Evolutionary conservation across 139 green algal genomes (phyloP).

Genomic region (Picochlorum sp.): DNA sequence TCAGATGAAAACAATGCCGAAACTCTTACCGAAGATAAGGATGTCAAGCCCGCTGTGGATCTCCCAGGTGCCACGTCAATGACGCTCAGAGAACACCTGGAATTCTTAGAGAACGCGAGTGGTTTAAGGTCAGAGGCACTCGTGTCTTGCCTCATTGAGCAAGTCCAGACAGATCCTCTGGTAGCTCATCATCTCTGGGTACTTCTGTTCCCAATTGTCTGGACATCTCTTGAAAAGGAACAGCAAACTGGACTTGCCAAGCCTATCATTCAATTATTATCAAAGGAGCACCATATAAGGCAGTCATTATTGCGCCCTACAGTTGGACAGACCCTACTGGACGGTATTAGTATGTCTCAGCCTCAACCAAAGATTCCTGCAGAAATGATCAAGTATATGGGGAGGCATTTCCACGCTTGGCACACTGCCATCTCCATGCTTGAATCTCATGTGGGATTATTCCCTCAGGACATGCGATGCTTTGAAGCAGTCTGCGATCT

Average conservation of each 20-base stretch:
- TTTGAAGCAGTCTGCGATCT: constrained; percentile 83
- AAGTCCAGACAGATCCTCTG: constrained; percentile 51
- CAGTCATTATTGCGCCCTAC: constrained; percentile 47
- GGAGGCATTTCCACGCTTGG: constrained; percentile 92
- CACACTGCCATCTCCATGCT: constrained; percentile 93
- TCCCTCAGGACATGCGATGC: constrained; percentile 71
- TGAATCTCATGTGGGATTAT: constrained; percentile 80
- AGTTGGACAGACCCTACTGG: constrained; percentile 79
- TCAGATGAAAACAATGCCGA: background rate
- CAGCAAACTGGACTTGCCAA: constrained; percentile 82
- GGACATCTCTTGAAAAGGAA: constrained; percentile 83
- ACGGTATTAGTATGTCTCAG: constrained; percentile 86
- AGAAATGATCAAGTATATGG: constrained; percentile 98
- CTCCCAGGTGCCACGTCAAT: background rate
- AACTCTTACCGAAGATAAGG: background rate
- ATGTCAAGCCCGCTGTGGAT: background rate
- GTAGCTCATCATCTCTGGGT: constrained; percentile 81
- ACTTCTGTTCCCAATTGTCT: constrained; percentile 97
- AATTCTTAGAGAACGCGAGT: constrained; percentile 17
- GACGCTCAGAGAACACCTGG: constrained; percentile 4
- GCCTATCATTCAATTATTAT: constrained; percentile 89
- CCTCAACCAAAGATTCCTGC: constrained; percentile 96
- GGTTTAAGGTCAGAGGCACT: constrained; percentile 35
- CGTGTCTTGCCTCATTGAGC: constrained; percentile 71
- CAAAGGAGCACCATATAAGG: constrained; percentile 78